phyloP scores from a whole-genome alignment of 1,284 basidiomycete species.

The Salmacisia buchloeana region DNA sequence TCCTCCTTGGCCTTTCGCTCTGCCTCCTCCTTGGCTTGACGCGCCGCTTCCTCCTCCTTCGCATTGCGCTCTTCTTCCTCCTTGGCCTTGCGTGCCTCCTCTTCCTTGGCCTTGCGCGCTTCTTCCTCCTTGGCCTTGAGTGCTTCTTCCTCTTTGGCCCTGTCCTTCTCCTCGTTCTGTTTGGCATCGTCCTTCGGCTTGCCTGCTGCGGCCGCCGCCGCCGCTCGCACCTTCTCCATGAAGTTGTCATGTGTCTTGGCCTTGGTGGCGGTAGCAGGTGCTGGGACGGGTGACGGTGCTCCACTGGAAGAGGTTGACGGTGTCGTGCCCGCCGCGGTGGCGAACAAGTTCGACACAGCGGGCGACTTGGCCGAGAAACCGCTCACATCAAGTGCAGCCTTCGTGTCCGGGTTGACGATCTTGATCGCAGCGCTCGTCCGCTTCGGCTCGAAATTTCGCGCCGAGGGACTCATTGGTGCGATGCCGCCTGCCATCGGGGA shows the following conservation, averaged over 20 bases:
- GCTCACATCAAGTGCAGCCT: conserved; percentile 41
- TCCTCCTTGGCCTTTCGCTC: conserved; percentile 16
- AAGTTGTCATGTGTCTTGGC: conserved; percentile 5
- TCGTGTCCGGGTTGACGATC: conserved; percentile 50
- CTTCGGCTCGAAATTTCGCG: conserved; percentile 49
- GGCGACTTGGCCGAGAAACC: conserved; percentile 22
- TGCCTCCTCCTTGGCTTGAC: conserved; percentile 17
- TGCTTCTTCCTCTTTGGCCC: conserved; percentile 17
- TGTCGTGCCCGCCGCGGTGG: background rate
- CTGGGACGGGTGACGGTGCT: conserved; percentile 12
- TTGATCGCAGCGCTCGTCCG: conserved; percentile 44
- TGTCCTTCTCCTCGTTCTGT: conserved; percentile 19
- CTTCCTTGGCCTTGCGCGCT: conserved; percentile 26
- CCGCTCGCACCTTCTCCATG: conserved; percentile 8
- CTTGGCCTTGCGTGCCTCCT: conserved; percentile 16
- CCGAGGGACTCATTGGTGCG: conserved; percentile 47
- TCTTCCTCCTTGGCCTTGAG: conserved; percentile 17
- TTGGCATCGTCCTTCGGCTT: conserved; percentile 9
- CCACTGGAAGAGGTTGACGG: conserved; percentile 3
- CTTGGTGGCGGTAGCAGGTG: conserved; percentile 17
- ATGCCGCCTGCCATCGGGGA: background rate
- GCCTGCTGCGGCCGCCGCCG: conserved; percentile 5
- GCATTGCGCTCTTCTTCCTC: conserved; percentile 11
- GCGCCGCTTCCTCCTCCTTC: background rate
- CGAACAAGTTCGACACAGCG: conserved; percentile 8